These are phyloP conservation scores for Chamaenerion angustifolium DNA, from an alignment of 345 rosid species.

Conservation along the genomic window DNA sequence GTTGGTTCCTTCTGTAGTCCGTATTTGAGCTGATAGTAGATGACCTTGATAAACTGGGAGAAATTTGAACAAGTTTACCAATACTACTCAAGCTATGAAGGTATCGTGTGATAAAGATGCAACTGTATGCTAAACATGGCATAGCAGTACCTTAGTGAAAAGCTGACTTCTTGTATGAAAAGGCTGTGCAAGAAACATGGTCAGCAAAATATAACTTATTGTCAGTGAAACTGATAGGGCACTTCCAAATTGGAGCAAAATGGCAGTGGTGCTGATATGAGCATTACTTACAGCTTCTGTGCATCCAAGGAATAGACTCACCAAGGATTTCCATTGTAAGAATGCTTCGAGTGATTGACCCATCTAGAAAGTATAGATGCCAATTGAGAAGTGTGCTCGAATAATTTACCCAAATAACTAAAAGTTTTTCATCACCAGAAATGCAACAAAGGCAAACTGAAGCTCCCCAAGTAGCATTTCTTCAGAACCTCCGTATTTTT, in stretches of 20 bases:
- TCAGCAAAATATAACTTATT: background rate
- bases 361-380: too few relatives aligned
- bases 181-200: slow-evolving; percentile 42
- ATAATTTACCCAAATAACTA: too few relatives aligned
- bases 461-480: slow-evolving; percentile 80
- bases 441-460: slow-evolving; percentile 77
- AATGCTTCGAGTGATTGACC: too few relatives aligned
- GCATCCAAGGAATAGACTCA: slow-evolving; percentile 75
- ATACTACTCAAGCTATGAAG: background rate
- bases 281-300: slow-evolving; percentile 57
- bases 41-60: slow-evolving; percentile 64
- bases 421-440: too few relatives aligned
- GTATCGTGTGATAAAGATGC: background rate
- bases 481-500: slow-evolving; percentile 59
- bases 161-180: slow-evolving; percentile 66
- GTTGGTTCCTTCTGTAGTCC: slow-evolving; percentile 59
- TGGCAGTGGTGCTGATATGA: too few relatives aligned
- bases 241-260: background rate
- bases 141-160: slow-evolving; percentile 49
- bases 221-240: background rate
- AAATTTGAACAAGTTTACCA: slow-evolving; percentile 1
- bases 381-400: too few relatives aligned
- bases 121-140: background rate
- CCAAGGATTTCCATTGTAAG: too few relatives aligned
- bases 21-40: slow-evolving; percentile 76